Conservation (phyloP, 352 stramenopile species). For the Globisporangium splendens region DNA sequence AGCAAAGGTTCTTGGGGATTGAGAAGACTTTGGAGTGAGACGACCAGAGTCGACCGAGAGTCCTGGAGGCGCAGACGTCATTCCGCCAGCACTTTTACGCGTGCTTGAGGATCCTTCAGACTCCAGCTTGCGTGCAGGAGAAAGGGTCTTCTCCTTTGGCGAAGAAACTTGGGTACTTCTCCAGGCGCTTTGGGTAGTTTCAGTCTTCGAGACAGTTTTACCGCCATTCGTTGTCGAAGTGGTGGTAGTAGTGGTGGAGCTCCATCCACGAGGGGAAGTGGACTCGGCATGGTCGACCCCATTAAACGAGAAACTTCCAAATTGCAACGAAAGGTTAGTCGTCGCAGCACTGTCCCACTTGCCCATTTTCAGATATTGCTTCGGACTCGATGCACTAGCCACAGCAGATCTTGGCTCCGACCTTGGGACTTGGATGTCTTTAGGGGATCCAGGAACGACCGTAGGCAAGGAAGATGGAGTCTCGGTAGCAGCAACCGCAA, state of each 20-base stretch:
- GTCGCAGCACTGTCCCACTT: slow-evolving; percentile 72
- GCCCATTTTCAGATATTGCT: slow-evolving; percentile 82
- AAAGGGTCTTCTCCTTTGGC: slow-evolving; percentile 69
- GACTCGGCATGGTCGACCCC: slow-evolving; percentile 53
- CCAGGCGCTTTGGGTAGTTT: slow-evolving; percentile 53
- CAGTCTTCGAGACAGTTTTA: slow-evolving; percentile 41
- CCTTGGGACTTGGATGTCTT: slow-evolving; percentile 54
- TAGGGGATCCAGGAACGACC: slow-evolving; percentile 56
- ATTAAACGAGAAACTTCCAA: slow-evolving; percentile 85
- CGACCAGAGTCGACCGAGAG: slow-evolving; percentile 66
- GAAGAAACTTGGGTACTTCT: slow-evolving; percentile 39
- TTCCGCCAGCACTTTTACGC: slow-evolving; percentile 29
- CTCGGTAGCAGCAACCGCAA: slow-evolving; percentile 20
- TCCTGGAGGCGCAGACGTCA: slow-evolving; percentile 61
- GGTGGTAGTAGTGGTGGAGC: slow-evolving; percentile 39
- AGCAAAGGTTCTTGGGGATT: slow-evolving; percentile 57
- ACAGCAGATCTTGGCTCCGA: slow-evolving; percentile 28
- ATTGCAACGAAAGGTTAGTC: slow-evolving; percentile 79
- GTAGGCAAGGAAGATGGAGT: slow-evolving; percentile 37
- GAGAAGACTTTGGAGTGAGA: slow-evolving; percentile 57
- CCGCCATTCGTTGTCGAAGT: slow-evolving; percentile 30
- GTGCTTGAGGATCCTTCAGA: slow-evolving; percentile 3
- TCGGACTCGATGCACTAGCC: slow-evolving; percentile 37
- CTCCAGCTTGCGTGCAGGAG: slow-evolving; percentile 43
- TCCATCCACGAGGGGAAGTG: slow-evolving; percentile 62